Evolutionary conservation across 495 filamentous ascomycete genomes (phyloP).

Genomic region (Pseudomonodictys pantanalensis): DNA sequence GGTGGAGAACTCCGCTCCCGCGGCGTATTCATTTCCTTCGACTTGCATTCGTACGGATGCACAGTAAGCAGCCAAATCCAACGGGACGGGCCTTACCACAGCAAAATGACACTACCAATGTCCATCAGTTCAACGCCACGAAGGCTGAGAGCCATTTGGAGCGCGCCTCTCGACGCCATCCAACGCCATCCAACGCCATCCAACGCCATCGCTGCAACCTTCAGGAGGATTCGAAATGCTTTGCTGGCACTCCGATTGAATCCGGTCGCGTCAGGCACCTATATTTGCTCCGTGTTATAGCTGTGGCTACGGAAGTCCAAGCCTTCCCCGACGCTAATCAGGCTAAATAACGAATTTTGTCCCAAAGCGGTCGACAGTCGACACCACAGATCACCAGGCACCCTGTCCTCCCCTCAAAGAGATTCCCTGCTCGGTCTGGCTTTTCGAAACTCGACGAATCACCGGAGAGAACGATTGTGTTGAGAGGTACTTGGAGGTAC

Average conservation of each 20-base stretch:
- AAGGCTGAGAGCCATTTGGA: too few relatives aligned
- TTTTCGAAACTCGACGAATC: conserved; percentile 9
- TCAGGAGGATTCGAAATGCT: conserved; percentile 22
- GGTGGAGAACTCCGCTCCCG: conserved; percentile 12
- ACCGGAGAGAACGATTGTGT: conserved; percentile 8
- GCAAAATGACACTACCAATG: too few relatives aligned
- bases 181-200: not conserved
- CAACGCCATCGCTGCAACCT: not conserved
- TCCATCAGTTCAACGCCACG: too few relatives aligned
- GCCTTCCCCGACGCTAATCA: conserved; percentile 18
- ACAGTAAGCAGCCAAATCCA: conserved; percentile 25
- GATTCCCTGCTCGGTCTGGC: conserved; percentile 7
- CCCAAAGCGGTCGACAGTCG: conserved; percentile 9
- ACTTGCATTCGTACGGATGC: conserved; percentile 14
- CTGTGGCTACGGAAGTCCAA: conserved; percentile 26
- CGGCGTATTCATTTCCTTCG: conserved; percentile 19
- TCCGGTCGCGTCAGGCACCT: not conserved
- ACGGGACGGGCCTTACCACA: conserved; percentile 26
- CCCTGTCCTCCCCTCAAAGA: conserved; percentile 10
- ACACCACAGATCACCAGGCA: conserved; percentile 22
- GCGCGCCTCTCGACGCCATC: too few relatives aligned
- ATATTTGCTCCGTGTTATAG: conserved; percentile 18
- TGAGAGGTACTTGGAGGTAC: conserved; percentile 29
- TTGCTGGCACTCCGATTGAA: not conserved
- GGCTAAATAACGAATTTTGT: conserved; percentile 8